phyloP scores from a whole-genome alignment of 805 yeast genomes.

The Yarrowia porcina region DNA sequence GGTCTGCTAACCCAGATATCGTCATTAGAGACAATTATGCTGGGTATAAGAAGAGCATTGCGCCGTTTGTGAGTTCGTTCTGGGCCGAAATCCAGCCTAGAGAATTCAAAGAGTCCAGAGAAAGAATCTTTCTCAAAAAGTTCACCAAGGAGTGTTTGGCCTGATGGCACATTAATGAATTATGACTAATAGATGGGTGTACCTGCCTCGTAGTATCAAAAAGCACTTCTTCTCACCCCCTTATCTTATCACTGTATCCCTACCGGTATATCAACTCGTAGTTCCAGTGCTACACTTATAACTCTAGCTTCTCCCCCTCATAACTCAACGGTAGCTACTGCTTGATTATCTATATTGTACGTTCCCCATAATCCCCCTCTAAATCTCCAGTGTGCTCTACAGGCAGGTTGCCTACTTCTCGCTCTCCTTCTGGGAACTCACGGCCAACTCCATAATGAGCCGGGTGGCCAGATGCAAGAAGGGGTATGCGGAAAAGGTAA shows the following conservation, averaged over 20 bases:
- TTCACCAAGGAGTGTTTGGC: slow-evolving; percentile 27
- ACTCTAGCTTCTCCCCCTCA: no score
- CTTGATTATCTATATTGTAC: slow-evolving; percentile 18
- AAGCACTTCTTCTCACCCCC: no score
- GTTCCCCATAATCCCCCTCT: neutral
- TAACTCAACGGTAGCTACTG: neutral
- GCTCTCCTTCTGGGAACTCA: slow-evolving; percentile 62
- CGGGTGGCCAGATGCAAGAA: slow-evolving; percentile 88
- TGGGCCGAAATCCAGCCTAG: slow-evolving; percentile 21
- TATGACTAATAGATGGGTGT: neutral
- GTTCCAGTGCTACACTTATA: no score
- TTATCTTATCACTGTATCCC: no score
- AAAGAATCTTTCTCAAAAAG: slow-evolving; percentile 32
- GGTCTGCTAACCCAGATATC: slow-evolving; percentile 31
- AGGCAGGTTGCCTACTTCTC: neutral
- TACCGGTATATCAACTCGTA: no score
- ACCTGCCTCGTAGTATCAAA: no score
- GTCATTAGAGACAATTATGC: slow-evolving; percentile 4
- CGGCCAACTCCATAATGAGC: slow-evolving; percentile 94
- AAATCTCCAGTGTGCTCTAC: neutral
- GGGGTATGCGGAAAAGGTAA: slow-evolving; percentile 93
- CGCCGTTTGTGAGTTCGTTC: slow-evolving; percentile 19
- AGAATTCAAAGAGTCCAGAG: slow-evolving; percentile 31
- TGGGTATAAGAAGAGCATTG: neutral
- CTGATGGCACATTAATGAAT: neutral